Evolutionary conservation across 805 yeast genomes (phyloP).

Genomic region (Candida schatavii): DNA sequence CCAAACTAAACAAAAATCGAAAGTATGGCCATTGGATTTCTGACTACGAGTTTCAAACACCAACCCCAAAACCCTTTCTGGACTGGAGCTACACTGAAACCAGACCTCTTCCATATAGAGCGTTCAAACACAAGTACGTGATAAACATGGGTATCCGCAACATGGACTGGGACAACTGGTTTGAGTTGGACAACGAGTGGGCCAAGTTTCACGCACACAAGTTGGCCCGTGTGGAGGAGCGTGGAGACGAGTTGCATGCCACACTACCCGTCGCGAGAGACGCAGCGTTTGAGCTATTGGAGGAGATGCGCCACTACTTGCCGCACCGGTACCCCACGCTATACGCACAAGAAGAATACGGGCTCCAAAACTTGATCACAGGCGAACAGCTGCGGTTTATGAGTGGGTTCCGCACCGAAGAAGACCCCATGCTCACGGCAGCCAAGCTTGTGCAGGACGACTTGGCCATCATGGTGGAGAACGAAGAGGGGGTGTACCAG

Average conservation of each 20-base stretch:
- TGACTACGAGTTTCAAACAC: constrained; percentile 44
- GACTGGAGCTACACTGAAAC: constrained; percentile 51
- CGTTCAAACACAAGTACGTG: constrained; percentile 62
- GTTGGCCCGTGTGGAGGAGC: constrained; percentile 44
- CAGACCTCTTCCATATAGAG: constrained; percentile 59
- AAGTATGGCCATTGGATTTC: constrained; percentile 53
- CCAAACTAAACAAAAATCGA: constrained; percentile 38
- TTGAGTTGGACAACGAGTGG: constrained; percentile 70
- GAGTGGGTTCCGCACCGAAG: constrained; percentile 30
- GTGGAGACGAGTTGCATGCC: constrained; percentile 47
- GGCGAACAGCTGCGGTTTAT: constrained; percentile 47
- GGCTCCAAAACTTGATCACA: constrained; percentile 51
- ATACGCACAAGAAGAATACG: constrained; percentile 44
- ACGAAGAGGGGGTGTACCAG: constrained; percentile 52
- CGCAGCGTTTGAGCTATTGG: constrained; percentile 55
- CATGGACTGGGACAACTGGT: constrained; percentile 63
- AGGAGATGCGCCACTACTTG: constrained; percentile 50
- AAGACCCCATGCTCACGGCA: constrained; percentile 59
- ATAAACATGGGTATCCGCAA: constrained; percentile 69
- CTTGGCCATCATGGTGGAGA: constrained; percentile 63
- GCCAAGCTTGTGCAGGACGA: constrained; percentile 63
- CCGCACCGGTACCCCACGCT: constrained; percentile 58
- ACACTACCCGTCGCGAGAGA: constrained; percentile 49
- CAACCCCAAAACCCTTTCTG: constrained; percentile 45
- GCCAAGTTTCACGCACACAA: constrained; percentile 51